Evolutionary conservation across 805 yeast species (phyloP), one percentile per base, ranked within the genome.

Genomic region (Nakazawaea populi): DNA sequence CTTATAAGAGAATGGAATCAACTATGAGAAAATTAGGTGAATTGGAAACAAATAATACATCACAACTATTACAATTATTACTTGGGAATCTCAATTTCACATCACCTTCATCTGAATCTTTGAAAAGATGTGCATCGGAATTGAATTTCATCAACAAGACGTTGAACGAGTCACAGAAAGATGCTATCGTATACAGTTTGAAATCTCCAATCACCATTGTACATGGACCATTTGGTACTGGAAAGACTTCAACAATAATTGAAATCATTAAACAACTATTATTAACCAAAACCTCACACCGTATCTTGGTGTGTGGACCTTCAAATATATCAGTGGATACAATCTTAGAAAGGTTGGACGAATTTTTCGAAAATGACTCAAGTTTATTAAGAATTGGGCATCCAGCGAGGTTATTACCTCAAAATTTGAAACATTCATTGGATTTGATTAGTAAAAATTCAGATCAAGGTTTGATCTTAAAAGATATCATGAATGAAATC

Each of bases 301-400:
- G 90, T 43, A 83, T 92, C 0, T 69, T 92, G 31, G 91, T 92
- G 0, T 91, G 97, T 69, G 97, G 97, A 0, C 96, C 98, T 0
- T 90, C 97, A 0, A 92, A 92, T 63, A 83, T 90, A 12, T 82
- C 97, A 1, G 96, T 91, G 1, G 98, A 92, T 64, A 92, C 96
- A 0, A 86, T 92, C 12, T 66, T 91, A 45, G 97, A 92, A 64
- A 71, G 97, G 52, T 65, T 92, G 27, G 66, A 74, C 40, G 65
- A 65, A 31, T 66, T 73, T 39, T 61, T 74, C 40, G 72, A 72
- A 1, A 72, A 75, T 10, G 65, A 72, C 40, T 61, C 79, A 51
- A 47, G 47, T 8, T 66, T 94, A n/a, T 71, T 92, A 9, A 74
- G 99, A 60, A 76, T 92, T 37, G 99, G 98, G 0, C 97, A 94